Conservation (phyloP, 306 rosid species). For the Lagenaria siceraria region DNA sequence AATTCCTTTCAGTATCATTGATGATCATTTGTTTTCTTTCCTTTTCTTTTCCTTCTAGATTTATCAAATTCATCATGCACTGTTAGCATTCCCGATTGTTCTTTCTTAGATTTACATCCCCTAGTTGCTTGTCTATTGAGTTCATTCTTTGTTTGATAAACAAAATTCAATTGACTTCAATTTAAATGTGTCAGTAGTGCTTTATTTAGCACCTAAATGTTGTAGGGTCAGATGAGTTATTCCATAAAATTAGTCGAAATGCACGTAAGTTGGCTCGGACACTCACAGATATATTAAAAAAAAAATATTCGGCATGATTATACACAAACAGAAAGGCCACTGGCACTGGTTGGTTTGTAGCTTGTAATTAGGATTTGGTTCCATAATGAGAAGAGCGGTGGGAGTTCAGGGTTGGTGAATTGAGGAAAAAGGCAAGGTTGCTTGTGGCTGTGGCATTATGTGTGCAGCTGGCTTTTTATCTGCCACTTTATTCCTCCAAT, state of each 20-base stretch:
- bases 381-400: background rate
- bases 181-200: background rate
- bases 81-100: background rate
- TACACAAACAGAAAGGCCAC: background rate
- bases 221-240: too few species aligned
- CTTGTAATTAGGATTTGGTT: background rate
- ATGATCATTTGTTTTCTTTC: background rate
- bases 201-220: too few species aligned
- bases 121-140: background rate
- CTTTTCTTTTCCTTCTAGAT: background rate
- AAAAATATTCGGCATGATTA: background rate
- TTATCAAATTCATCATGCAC: background rate
- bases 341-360: background rate
- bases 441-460: background rate
- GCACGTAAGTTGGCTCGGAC: too few species aligned
- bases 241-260: too few species aligned
- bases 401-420: constrained; percentile 3
- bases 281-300: too few species aligned
- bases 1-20: background rate
- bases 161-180: background rate
- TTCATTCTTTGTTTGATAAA: background rate
- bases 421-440: background rate
- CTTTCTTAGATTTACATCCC: background rate
- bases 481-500: background rate
- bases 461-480: background rate